phyloP scores from a whole-genome alignment of 23 red algal genomes.

The Gracilaria gracilis region DNA sequence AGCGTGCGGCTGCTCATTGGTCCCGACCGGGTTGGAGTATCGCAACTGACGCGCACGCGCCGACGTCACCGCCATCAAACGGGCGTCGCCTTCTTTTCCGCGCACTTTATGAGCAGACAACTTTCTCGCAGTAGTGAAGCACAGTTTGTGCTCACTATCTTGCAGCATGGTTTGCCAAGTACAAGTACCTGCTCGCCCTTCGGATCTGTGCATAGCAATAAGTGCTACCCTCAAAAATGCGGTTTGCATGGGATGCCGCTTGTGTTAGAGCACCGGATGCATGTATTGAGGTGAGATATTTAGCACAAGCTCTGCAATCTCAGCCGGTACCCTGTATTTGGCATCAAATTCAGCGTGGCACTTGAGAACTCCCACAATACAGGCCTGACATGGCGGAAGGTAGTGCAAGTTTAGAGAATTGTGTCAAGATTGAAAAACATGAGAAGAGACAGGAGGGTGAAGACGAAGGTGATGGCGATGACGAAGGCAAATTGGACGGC shows the following conservation, averaged over 20 bases:
- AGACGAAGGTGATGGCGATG: too few relatives aligned
- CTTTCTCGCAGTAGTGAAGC: neutral
- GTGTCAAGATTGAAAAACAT: too few relatives aligned
- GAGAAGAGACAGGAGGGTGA: too few relatives aligned
- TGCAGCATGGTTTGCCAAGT: neutral
- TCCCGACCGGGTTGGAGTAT: neutral
- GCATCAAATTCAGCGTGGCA: neutral
- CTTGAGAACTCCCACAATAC: neutral
- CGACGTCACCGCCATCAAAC: neutral
- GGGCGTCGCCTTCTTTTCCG: neutral
- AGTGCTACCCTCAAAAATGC: neutral
- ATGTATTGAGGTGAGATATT: neutral
- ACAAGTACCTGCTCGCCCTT: neutral
- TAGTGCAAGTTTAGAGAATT: too few relatives aligned
- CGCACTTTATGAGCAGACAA: neutral
- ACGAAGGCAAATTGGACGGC: too few relatives aligned
- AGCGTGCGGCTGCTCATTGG: slow-evolving; percentile 1
- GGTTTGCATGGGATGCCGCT: neutral
- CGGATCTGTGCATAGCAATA: neutral
- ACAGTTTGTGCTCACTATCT: neutral
- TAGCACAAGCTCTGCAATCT: neutral
- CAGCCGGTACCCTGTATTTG: neutral
- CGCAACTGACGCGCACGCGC: neutral
- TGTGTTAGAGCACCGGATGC: neutral
- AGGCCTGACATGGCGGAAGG: too few relatives aligned